Base-by-base conservation (phyloP, 805 yeast genomes). In the Wickerhamiella spandovensis region DNA sequence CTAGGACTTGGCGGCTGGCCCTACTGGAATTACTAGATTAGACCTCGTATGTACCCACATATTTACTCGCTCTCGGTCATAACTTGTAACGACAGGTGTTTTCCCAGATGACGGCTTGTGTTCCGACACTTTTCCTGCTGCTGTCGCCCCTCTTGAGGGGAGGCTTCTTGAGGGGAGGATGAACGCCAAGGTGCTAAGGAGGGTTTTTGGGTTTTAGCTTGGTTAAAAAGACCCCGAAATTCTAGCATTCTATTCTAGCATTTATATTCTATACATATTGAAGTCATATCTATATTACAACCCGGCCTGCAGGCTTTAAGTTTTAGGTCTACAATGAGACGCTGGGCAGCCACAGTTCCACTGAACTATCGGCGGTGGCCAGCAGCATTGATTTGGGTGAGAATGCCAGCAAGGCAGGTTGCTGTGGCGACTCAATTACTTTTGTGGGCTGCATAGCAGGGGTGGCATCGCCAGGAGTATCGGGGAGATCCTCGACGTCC, bases 31-130 rank as follows among this genome's bases (percentile, higher is more conserved):
- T n/a, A n/a, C n/a, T n/a, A n/a, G n/a, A n/a, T n/a, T n/a, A n/a
- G n/a, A n/a, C n/a, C n/a, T n/a, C n/a, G n/a, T n/a, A n/a, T n/a
- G n/a, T n/a, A n/a, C n/a, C n/a, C n/a, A n/a, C n/a, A n/a, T n/a
- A n/a, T n/a, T n/a, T n/a, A n/a, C n/a, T n/a, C n/a, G n/a, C n/a
- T n/a, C n/a, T n/a, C n/a, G n/a, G n/a, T n/a, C n/a, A n/a, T n/a
- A n/a, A n/a, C n/a, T n/a, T n/a, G n/a, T n/a, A n/a, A n/a, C n/a
- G n/a, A n/a, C n/a, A n/a, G n/a, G n/a, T n/a, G n/a, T n/a, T n/a
- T n/a, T n/a, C 99, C 99, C 32, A 92, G 72, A 52, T 71, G 68
- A 44, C 87, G 70, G 1, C 92, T 81, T 0, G 97, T 90, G 50
- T 71, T 67, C 2, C 74, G 68, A 65, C 99, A 92, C 66, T 92